A percentile compares a stretch with the other conserved stretches of the same genome.
These are phyloP conservation scores for Emmonsiellopsis sp. DNA, from an alignment of 2,329 filamentous ascomycete genomes.

Conservation along the genomic window DNA sequence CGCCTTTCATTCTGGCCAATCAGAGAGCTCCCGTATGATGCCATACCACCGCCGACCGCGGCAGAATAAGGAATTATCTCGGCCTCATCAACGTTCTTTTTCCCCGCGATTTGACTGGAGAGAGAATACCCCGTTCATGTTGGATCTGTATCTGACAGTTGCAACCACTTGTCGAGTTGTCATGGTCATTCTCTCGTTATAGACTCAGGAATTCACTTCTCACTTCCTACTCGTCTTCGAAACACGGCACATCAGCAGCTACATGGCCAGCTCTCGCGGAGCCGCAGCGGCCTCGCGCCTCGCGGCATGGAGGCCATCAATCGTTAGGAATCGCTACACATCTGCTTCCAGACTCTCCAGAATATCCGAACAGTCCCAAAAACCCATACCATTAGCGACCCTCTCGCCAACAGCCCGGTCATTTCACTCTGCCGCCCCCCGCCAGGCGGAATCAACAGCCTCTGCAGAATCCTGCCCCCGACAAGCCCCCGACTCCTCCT, in stretches of 20 bases:
- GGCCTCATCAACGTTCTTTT: background rate
- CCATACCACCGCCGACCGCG: background rate
- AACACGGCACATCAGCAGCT: background rate
- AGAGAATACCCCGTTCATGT: too few species aligned
- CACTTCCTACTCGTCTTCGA: background rate
- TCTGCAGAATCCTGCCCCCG: background rate
- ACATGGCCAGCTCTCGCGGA: slow-evolving; percentile 1
- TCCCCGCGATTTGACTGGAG: background rate
- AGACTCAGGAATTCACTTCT: background rate
- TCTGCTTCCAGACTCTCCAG: background rate
- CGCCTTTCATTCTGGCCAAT: background rate
- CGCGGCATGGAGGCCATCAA: background rate
- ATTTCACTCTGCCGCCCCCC: slow-evolving; percentile 5
- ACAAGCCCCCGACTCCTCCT: slow-evolving; percentile 28
- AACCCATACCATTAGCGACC: background rate
- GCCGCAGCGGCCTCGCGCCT: background rate
- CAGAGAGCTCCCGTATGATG: background rate
- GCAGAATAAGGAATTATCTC: background rate
- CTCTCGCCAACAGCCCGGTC: background rate
- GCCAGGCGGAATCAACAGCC: slow-evolving; percentile 5
- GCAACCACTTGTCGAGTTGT: too few species aligned
- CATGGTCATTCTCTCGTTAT: background rate
- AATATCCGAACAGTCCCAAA: background rate
- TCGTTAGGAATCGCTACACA: background rate
- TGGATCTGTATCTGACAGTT: too few species aligned